phyloP scores from a whole-genome alignment of 192 early-diverging fungal species.

The Dissophora globulifera region DNA sequence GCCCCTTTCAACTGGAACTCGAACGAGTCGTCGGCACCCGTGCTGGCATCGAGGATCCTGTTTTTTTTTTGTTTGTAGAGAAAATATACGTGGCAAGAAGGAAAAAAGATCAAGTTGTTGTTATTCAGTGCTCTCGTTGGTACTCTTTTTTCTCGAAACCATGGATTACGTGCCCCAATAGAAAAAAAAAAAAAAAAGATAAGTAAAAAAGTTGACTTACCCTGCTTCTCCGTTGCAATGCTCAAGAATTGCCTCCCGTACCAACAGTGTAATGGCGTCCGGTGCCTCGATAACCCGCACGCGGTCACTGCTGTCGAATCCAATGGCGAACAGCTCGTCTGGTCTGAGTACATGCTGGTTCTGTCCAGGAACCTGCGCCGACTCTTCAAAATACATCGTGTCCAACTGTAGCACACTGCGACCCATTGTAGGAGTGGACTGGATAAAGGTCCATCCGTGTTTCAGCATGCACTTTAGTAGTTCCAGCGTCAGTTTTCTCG shows the following conservation, averaged over 20 bases:
- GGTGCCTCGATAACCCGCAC: conserved; percentile 9
- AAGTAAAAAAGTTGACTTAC: too few relatives aligned
- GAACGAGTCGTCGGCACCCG: too few relatives aligned
- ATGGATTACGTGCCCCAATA: too few relatives aligned
- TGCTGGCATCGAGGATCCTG: too few relatives aligned
- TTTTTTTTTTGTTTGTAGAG: too few relatives aligned
- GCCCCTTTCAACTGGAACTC: too few relatives aligned
- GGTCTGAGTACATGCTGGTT: neutral
- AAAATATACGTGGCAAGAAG: too few relatives aligned
- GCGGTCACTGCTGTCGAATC: conserved; percentile 2
- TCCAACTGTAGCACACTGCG: neutral
- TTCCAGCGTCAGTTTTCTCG: conserved; percentile 10
- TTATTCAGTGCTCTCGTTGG: too few relatives aligned
- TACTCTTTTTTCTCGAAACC: too few relatives aligned
- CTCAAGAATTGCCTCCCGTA: conserved; percentile 6
- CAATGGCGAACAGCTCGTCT: conserved; percentile 9
- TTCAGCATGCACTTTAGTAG: conserved; percentile 9
- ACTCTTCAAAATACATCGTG: conserved; percentile 2
- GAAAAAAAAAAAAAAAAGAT: too few relatives aligned
- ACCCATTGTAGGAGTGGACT: conserved; percentile 3
- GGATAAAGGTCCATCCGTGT: conserved; percentile 15
- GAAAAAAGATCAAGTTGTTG: too few relatives aligned
- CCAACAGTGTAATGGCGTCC: neutral
- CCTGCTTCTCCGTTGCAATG: conserved; percentile 3
- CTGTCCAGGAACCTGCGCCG: neutral